Base-by-base conservation (phyloP, 2,329 filamentous ascomycete genomes). In the Scedosporium aurantiacum region DNA sequence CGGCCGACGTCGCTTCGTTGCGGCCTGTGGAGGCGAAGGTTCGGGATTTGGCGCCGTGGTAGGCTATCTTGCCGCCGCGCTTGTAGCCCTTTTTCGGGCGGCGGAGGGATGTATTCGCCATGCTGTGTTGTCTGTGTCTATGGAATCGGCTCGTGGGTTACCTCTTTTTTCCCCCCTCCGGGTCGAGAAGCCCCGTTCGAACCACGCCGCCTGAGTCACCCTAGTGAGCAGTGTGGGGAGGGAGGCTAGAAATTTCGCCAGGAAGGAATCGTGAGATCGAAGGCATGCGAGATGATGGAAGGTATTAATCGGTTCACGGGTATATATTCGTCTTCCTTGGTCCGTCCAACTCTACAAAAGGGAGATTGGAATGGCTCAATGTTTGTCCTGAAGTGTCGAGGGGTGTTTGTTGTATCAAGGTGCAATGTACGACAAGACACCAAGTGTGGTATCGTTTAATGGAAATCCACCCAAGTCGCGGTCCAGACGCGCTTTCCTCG, bases 1-100 rank as follows among this genome's bases (percentile, higher is more conserved):
- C 91, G 68, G 90, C 86, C 6, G 92, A 95, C 1, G 91, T 97
- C 60, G 84, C 87, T 78, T 99, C 95, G 61, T 85, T 86, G 61
- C 88, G 84, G 52, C 88, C 84, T 6, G 88, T 87, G 40, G 90
- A 85, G 62, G 93, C 86, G 66, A 97, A 89, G 4, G 90, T 95
- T 70, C 89, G 90, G 27, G 85, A 79, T 32, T 68, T 80, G 64
- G 76, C 78, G 69, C 89, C 88, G 80, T 90, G 88, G 73, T 86
- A 88, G 63, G 85, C 83, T 60, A 79, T 75, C 72, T 88, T 90
- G 63, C 83, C 83, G 77, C 73, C 89, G 76, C 76, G 88, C 77
- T 75, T 89, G 80, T 81, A 84, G 69, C 85, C 84, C 71, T 86
- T 85, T 70, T 84, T 79, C 55, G 85, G 85, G 69, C 78, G 78